Evolutionary conservation across 768 basidiomycete species (phyloP), one percentile per base, ranked within the genome.

Genomic region (Mycena metata): DNA sequence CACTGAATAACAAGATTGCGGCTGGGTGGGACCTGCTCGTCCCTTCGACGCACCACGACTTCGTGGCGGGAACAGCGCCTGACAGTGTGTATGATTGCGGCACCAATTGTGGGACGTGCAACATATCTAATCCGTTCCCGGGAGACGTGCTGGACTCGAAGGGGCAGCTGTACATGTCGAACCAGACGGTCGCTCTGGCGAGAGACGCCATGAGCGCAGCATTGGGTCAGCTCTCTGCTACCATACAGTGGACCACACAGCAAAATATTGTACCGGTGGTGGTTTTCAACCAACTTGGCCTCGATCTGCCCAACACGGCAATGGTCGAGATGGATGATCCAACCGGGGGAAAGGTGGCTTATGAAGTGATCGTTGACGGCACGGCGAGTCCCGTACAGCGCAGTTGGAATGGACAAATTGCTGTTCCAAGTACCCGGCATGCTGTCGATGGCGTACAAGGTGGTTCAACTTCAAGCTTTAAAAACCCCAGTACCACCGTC

Each of bases 281-380:
- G 35, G 60, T 60, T 36, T 60, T 60, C 60, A 60, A 60, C 60
- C 60, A 60, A 41, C 60, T 60, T 26, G 60, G 60, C 36, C 60
- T 36, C 15, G 60, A 60, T 60, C 36, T 60, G 46, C 60, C 60
- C 12, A 26, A 50, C 47, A 60, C 60, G 46, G 33, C 60, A 24
- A 50, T 60, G 36, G 60, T 60, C 46, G 60, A 60, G 60, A 60
- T 60, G 47, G 49, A 60, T 41, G 60, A 60, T 41, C 60, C 60
- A 49, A 60, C 33, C 23, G 33, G 47, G 35, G 60, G 60, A 2
- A 50, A 21, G 4, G 60, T 36, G 47, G 49, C 30, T 36, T 60
- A 60, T 41, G 46, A 50, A 19, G 60, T 50, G 21, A 26, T 60
- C n/a, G 49, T 60, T 30, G 60, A 60, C 36, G 47, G 47, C 39